phyloP scores from a whole-genome alignment of 495 filamentous ascomycete species.

The Tuber aestivum region DNA sequence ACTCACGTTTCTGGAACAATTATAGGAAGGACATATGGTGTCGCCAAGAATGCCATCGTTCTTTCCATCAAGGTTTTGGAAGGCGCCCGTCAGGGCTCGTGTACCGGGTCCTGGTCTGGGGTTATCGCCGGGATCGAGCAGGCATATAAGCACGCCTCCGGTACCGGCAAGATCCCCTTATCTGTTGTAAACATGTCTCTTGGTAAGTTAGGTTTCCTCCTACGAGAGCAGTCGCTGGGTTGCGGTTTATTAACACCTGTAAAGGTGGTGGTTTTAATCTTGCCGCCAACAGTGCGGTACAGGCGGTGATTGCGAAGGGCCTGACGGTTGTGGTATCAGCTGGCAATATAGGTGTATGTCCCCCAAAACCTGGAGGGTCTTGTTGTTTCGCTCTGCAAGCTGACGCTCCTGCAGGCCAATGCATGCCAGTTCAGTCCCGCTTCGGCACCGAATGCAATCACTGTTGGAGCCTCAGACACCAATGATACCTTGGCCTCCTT shows the following conservation, averaged over 20 bases:
- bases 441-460: constrained; percentile 50
- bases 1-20: constrained; percentile 65
- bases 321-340: constrained; percentile 57
- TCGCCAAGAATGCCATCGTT: constrained; percentile 58
- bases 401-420: constrained; percentile 42
- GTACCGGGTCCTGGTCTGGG: constrained; percentile 51
- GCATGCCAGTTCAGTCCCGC: constrained; percentile 54
- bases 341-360: constrained; percentile 52
- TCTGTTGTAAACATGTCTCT: constrained; percentile 42
- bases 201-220: constrained; percentile 39
- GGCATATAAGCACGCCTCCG: constrained; percentile 51
- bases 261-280: constrained; percentile 7
- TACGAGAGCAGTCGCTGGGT: constrained; percentile 47
- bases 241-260: constrained; percentile 31
- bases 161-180: constrained; percentile 41
- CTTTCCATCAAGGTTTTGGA: constrained; percentile 62
- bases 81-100: constrained; percentile 40
- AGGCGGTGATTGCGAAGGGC: constrained; percentile 49
- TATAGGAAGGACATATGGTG: constrained; percentile 57
- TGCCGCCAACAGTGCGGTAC: constrained; percentile 54
- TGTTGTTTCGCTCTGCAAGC: not conserved
- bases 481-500: constrained; percentile 37
- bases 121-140: constrained; percentile 59
- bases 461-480: constrained; percentile 43
- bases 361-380: not conserved